A percentile compares a stretch with the other conserved stretches of the same genome.
These are phyloP conservation scores for Skeletonema tropicum DNA, from an alignment of 108 stramenopile species.

Conservation along the genomic window DNA sequence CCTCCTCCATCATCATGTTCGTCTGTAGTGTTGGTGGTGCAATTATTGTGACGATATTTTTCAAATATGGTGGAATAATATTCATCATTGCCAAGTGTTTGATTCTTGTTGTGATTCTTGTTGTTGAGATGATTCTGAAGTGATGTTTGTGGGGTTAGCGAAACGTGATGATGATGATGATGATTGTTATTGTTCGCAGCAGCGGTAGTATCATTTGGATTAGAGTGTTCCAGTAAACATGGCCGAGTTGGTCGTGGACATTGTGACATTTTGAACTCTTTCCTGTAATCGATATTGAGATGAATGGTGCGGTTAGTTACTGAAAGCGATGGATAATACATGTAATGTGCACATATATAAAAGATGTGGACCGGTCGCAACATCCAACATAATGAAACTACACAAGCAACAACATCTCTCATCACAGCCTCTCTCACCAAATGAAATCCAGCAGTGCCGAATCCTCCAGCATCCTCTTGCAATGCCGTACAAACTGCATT, in stretches of 20 bases:
- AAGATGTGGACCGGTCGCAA: no score
- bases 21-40: not conserved
- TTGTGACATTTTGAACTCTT: not conserved
- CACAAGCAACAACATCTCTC: no score
- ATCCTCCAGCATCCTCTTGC: constrained; percentile 32
- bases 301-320: not conserved
- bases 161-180: no score
- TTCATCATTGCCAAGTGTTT: not conserved
- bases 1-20: not conserved
- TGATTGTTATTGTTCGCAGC: not conserved
- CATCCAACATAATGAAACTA: not conserved
- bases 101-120: not conserved
- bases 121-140: not conserved
- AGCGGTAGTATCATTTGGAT: not conserved
- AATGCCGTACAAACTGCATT: constrained; percentile 17
- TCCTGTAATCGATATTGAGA: not conserved
- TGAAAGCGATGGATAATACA: not conserved
- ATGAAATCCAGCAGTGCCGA: constrained; percentile 31
- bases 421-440: no score
- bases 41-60: no score
- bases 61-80: not conserved
- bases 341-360: not conserved
- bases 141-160: not conserved
- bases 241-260: not conserved
- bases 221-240: not conserved